Base-by-base conservation (phyloP, 345 rosid genomes). In the Isatis tinctoria region DNA sequence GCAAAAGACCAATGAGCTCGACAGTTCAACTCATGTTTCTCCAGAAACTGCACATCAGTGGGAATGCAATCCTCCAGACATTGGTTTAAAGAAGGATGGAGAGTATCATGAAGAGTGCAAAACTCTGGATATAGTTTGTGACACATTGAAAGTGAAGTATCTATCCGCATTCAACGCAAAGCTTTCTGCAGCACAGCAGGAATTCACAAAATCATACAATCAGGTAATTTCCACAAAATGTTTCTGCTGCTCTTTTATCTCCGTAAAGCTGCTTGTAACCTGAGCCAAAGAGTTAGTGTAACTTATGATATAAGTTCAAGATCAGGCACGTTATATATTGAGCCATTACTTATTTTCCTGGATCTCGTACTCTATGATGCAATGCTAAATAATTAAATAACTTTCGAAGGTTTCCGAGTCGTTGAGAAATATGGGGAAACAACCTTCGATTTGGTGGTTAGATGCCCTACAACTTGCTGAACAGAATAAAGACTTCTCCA, bases 381-480 rank as follows among this genome's bases (percentile, higher is more conserved):
- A 74, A 33, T 65, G 65, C 79, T 68, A 75, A 74, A 51, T 56
- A 20, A 33, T 35, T 1, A 6, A 36, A 52, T 36, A 67, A 11
- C 14, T 77, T 80, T 80, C 58, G 3, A 77, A 94, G 98, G 97
- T 90, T 83, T 76, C 76, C 59, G 79, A 83, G 74, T 84, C 83
- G 60, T 74, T 80, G 45, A 74, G 76, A 30, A 80, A 81, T 33
- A 68, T 73, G 70, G 81, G 83, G 70, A 67, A 82, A 74, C 84
- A 83, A 70, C 51, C 69, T 60, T 78, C 80, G 36, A 61, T 67
- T 78, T 94, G 98, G 98, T 94, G 98, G 98, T 81, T 91, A 80
- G 92, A 91, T 78, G 89, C 87, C 44, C 88, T 94, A 70, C 67
- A 83, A 81, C 79, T 80, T 73, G 81, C 83, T 48, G 97, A 90